A percentile compares a stretch with the other conserved stretches of the same genome.
Evolutionary conservation across 1,284 basidiomycete species (phyloP).

Genomic region (Amylostereum chailletii): DNA sequence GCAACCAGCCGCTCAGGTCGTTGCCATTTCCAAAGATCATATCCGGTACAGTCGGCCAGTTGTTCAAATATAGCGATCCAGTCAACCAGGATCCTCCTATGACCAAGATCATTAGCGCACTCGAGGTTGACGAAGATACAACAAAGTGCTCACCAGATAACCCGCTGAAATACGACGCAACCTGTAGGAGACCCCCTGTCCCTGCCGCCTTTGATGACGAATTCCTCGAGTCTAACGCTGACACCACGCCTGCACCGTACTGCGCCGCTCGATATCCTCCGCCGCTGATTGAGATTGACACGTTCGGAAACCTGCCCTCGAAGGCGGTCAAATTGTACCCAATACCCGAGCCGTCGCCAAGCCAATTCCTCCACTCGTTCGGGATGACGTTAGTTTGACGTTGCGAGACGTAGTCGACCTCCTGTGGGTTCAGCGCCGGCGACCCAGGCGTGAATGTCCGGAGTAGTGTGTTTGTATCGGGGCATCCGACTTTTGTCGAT

Average conservation of each 20-base stretch:
- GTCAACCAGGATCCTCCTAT: not conserved
- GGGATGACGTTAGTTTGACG: conserved; percentile 17
- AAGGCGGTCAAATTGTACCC: conserved; percentile 12
- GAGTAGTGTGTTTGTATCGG: not conserved
- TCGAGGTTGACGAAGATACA: no score
- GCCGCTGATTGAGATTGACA: conserved; percentile 37
- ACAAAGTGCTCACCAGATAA: conserved; percentile 25
- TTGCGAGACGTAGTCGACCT: conserved; percentile 16
- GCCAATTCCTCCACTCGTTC: conserved; percentile 19
- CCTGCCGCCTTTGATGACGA: conserved; percentile 28
- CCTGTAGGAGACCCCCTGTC: conserved; percentile 42
- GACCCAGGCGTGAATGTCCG: not conserved
- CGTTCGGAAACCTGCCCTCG: conserved; percentile 20
- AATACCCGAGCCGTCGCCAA: conserved; percentile 23
- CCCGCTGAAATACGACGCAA: conserved; percentile 32
- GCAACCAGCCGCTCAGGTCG: not conserved
- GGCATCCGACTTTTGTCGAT: not conserved
- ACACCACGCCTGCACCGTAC: conserved; percentile 40
- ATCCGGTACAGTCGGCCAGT: not conserved
- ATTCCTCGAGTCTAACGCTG: conserved; percentile 42
- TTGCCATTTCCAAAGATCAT: not conserved
- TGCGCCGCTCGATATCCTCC: conserved; percentile 40
- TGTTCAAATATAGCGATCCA: not conserved
- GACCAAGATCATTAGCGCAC: no score
- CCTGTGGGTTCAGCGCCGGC: conserved; percentile 17